phyloP scores from a whole-genome alignment of 2,329 filamentous ascomycete genomes.

The Ciborinia camelliae region DNA sequence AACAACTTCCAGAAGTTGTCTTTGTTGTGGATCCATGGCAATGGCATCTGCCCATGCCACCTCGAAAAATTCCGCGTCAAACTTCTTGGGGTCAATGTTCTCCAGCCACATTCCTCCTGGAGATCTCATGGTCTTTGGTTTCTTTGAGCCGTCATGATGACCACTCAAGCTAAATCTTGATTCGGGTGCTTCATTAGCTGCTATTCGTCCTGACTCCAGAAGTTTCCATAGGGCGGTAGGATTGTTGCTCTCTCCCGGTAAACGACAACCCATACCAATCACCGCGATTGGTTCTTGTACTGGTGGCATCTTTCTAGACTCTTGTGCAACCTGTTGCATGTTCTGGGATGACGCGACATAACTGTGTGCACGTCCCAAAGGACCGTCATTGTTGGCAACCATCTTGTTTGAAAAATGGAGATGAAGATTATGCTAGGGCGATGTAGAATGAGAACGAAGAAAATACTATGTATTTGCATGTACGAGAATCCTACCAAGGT shows the following conservation, averaged over 20 bases:
- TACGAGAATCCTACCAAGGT: background rate
- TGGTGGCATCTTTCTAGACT: too few relatives aligned
- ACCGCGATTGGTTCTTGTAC: conserved; percentile 41
- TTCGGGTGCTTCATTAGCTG: conserved; percentile 56
- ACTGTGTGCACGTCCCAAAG: background rate
- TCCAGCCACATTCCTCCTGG: conserved; percentile 60
- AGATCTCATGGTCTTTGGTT: conserved; percentile 70
- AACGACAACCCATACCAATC: conserved; percentile 41
- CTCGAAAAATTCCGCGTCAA: conserved; percentile 43
- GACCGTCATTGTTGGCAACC: background rate
- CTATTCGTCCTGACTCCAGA: conserved; percentile 67
- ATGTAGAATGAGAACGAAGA: background rate
- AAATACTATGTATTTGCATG: background rate
- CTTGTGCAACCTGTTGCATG: too few relatives aligned
- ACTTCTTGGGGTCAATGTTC: conserved; percentile 37
- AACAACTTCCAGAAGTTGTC: conserved; percentile 52
- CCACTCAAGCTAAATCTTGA: conserved; percentile 68
- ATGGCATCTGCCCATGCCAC: conserved; percentile 39
- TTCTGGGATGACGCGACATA: conserved; percentile 17
- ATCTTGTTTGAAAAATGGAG: background rate
- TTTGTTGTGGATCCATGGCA: conserved; percentile 40
- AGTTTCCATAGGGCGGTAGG: conserved; percentile 39
- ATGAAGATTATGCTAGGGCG: background rate
- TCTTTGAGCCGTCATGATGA: conserved; percentile 61
- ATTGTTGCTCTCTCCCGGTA: conserved; percentile 38